Conservation (phyloP, 192 early-diverging fungal species). For the Allomyces arbusculus region DNA sequence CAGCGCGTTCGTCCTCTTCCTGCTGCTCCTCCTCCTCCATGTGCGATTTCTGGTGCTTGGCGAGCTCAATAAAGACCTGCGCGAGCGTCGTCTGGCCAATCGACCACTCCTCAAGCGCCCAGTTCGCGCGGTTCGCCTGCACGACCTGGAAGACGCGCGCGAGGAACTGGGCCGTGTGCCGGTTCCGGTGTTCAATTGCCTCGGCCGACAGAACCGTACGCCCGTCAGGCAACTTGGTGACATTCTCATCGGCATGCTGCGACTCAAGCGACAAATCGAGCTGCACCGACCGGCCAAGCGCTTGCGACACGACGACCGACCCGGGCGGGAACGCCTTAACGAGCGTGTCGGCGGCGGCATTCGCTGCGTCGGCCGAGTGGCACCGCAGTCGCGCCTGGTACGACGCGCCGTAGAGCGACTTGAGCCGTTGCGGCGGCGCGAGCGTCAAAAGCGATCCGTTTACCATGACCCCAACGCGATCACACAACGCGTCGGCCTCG, state of each 20-base stretch:
- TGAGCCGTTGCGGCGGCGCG: slow-evolving; percentile 25
- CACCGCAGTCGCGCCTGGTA: slow-evolving; percentile 21
- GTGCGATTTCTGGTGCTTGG: slow-evolving; percentile 16
- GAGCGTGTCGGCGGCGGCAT: background rate
- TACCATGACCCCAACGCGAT: slow-evolving; percentile 21
- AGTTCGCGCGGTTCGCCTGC: slow-evolving; percentile 9
- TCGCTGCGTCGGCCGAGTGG: background rate
- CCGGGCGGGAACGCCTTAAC: background rate
- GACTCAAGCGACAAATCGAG: background rate
- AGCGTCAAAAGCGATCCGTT: slow-evolving; percentile 22
- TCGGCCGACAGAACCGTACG: background rate
- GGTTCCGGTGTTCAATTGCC: background rate
- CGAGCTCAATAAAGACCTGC: slow-evolving; percentile 42
- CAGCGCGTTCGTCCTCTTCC: background rate
- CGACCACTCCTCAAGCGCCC: slow-evolving; percentile 27
- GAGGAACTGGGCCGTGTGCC: slow-evolving; percentile 13
- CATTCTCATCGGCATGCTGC: background rate
- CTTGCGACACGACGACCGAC: background rate
- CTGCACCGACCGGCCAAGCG: background rate
- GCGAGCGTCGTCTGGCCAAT: slow-evolving; percentile 37
- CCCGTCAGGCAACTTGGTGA: background rate
- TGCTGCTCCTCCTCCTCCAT: slow-evolving; percentile 3
- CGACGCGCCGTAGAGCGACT: slow-evolving; percentile 22
- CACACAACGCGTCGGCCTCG: slow-evolving; percentile 22
- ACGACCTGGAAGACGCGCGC: slow-evolving; percentile 25